phyloP scores from a whole-genome alignment of 192 early-diverging fungal species.

The Umbelopsis vinacea region DNA sequence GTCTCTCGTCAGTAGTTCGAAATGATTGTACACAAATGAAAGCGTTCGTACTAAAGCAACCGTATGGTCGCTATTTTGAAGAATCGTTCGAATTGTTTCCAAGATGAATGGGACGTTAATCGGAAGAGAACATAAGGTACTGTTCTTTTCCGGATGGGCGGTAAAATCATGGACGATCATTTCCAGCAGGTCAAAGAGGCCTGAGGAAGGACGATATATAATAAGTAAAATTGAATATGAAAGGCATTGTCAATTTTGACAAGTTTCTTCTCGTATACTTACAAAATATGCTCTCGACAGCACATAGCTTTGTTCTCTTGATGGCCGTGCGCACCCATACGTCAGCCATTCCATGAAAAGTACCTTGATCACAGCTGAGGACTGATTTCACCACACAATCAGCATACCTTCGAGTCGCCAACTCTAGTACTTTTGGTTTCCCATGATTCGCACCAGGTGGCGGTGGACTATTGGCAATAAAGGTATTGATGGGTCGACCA shows the following conservation, averaged over 20 bases:
- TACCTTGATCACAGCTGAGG: conserved; percentile 45
- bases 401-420: conserved; percentile 50
- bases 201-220: not conserved
- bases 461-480: conserved; percentile 7
- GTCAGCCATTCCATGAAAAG: conserved; percentile 54
- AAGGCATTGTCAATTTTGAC: not conserved
- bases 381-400: conserved; percentile 48
- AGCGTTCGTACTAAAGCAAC: conserved; percentile 51
- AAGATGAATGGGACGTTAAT: conserved; percentile 51
- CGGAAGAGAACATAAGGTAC: conserved; percentile 25
- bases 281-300: conserved; percentile 58
- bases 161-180: conserved; percentile 42
- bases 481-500: conserved; percentile 6
- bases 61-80: conserved; percentile 51
- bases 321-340: conserved; percentile 53
- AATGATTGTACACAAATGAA: conserved; percentile 55
- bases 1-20: conserved; percentile 47
- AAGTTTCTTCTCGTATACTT: conserved; percentile 15
- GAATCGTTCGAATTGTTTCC: conserved; percentile 41
- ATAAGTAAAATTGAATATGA: too few species aligned
- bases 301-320: conserved; percentile 52
- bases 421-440: conserved; percentile 52
- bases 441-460: conserved; percentile 32
- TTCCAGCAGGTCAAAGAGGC: conserved; percentile 53
- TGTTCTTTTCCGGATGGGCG: conserved; percentile 12